Conservation (phyloP, 768 basidiomycete species). For the Amanita pallidorosea region DNA sequence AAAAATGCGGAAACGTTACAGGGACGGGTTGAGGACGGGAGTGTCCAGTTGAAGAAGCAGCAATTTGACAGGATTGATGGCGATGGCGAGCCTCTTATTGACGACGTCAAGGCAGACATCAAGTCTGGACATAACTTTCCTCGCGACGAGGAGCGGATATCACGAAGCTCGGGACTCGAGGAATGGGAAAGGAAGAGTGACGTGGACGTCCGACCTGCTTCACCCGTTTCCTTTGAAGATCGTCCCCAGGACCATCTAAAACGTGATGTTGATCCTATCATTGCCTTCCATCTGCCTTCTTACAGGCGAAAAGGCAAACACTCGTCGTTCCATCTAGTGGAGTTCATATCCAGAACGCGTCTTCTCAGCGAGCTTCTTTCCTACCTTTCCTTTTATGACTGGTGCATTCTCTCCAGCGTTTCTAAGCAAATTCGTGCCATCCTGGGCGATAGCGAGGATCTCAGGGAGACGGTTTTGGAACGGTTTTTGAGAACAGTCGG, state of each 20-base stretch:
- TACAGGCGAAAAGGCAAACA: conserved; percentile 4
- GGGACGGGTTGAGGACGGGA: neutral
- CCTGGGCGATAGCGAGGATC: conserved; percentile 35
- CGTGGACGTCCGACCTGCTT: conserved; percentile 8
- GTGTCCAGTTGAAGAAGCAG: conserved; percentile 3
- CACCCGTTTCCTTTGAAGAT: conserved; percentile 14
- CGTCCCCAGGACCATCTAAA: conserved; percentile 6
- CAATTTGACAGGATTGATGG: neutral
- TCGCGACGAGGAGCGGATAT: neutral
- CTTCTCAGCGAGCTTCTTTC: conserved; percentile 45
- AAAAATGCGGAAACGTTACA: neutral
- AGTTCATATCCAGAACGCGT: conserved; percentile 41
- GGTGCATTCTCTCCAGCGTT: conserved; percentile 48
- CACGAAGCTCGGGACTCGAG: conserved; percentile 1
- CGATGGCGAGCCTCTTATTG: neutral
- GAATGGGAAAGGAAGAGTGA: conserved; percentile 4
- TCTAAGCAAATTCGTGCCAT: conserved; percentile 41
- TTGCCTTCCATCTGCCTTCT: neutral
- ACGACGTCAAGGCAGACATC: conserved; percentile 1
- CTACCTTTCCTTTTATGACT: conserved; percentile 64
- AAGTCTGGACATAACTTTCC: neutral
- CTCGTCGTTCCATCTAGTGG: conserved; percentile 37
- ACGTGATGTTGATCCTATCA: neutral
- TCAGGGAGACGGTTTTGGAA: conserved; percentile 60
- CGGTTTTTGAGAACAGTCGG: conserved; percentile 63